A percentile compares a stretch with the other conserved stretches of the same genome.
Evolutionary conservation across 2,329 filamentous ascomycete species (phyloP).

Genomic region (Penicillium sp.): DNA sequence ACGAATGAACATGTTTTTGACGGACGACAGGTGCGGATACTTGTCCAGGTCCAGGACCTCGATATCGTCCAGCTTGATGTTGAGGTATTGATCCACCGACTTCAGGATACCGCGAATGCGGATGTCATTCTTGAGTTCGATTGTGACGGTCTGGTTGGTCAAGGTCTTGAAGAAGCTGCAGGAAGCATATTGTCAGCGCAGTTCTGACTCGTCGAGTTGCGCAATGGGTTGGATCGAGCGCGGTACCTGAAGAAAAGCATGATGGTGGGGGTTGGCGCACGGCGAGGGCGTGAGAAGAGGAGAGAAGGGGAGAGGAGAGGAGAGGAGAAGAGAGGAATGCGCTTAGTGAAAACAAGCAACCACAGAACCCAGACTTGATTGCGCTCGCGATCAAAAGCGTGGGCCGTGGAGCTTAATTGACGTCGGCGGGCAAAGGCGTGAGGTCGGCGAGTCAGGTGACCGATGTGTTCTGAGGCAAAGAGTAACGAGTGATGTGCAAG

Average conservation of each 20-base stretch:
- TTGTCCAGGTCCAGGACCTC: slow-evolving; percentile 89
- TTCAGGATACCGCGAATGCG: slow-evolving; percentile 94
- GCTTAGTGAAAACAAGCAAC: not conserved
- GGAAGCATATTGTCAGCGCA: not conserved
- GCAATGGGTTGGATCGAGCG: not conserved
- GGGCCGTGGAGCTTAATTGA: not conserved
- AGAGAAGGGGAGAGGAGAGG: not conserved
- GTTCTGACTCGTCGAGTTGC: not conserved
- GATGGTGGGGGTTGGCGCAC: slow-evolving; percentile 23
- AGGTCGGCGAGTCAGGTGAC: not conserved
- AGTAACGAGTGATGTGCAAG: too few relatives aligned
- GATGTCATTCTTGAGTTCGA: slow-evolving; percentile 99
- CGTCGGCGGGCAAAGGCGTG: not conserved
- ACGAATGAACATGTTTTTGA: slow-evolving; percentile 95
- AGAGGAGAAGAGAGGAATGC: too few relatives aligned
- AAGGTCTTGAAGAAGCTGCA: slow-evolving; percentile 96
- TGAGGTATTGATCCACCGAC: slow-evolving; percentile 97
- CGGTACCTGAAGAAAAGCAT: slow-evolving; percentile 61
- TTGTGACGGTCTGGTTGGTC: slow-evolving; percentile 94
- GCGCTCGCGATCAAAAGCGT: not conserved
- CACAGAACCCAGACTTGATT: not conserved
- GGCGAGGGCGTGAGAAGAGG: slow-evolving; percentile 3
- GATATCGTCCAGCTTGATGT: slow-evolving; percentile 98
- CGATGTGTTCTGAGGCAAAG: too few relatives aligned
- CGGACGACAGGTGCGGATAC: slow-evolving; percentile 88